Evolutionary conservation across 2,329 filamentous ascomycete species (phyloP).

Genomic region (Leptographium wingfieldii): DNA sequence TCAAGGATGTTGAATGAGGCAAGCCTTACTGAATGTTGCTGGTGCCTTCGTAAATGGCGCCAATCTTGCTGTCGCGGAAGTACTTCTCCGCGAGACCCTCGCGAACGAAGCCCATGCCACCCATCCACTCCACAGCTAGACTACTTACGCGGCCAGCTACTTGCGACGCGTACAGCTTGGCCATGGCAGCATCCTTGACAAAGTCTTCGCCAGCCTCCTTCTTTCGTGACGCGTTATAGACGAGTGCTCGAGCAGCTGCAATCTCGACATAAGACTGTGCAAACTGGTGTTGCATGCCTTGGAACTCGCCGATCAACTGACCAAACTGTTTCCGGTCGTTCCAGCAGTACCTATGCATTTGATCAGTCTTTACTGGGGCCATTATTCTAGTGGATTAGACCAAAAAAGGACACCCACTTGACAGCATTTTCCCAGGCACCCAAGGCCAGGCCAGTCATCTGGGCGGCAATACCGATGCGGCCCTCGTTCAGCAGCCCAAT

Average conservation of each 20-base stretch:
- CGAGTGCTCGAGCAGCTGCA: conserved; percentile 74
- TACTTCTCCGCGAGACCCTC: conserved; percentile 97
- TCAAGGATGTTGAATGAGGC: not conserved
- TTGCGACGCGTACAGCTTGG: conserved; percentile 88
- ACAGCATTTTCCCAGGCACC: conserved; percentile 94
- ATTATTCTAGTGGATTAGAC: not conserved
- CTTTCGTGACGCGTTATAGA: conserved; percentile 93
- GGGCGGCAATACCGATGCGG: conserved; percentile 91
- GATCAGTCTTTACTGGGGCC: not conserved
- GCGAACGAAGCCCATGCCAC: conserved; percentile 95
- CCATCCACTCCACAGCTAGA: conserved; percentile 96
- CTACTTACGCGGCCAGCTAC: conserved; percentile 79
- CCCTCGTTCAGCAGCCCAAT: conserved; percentile 92
- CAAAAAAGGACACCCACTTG: conserved; percentile 29
- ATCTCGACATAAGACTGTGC: conserved; percentile 95
- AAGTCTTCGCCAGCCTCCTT: conserved; percentile 97
- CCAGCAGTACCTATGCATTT: conserved; percentile 54
- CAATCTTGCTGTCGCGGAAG: conserved; percentile 96
- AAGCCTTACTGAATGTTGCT: conserved; percentile 56
- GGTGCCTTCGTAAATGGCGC: conserved; percentile 91
- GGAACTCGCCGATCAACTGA: conserved; percentile 85
- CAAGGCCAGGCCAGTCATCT: conserved; percentile 94
- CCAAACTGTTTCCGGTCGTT: conserved; percentile 98
- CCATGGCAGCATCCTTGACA: conserved; percentile 93
- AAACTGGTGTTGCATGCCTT: conserved; percentile 98